Base-by-base conservation (phyloP, 352 stramenopile genomes). In the Elongisporangium prolatum region DNA sequence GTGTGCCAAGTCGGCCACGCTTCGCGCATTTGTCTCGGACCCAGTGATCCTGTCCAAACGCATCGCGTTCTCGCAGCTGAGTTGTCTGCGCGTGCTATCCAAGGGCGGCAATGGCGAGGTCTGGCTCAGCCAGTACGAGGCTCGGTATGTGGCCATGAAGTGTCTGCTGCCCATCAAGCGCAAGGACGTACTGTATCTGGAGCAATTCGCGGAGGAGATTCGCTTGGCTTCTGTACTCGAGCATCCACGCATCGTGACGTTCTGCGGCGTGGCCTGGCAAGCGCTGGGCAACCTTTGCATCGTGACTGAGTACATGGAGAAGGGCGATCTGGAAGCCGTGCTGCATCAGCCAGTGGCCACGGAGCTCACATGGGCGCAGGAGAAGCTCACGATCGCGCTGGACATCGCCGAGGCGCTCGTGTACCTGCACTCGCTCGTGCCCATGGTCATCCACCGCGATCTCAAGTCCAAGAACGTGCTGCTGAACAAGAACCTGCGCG, bases 201-300 rank as follows among this genome's bases (percentile, higher is more conserved):
- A 93, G 64, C 75, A 81, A 54, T 96, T 96, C 53, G 72, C 75
- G 0, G 83, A 93, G 57, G 87, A 96, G 65, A 88, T 96, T 38
- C 72, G 85, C 4, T 77, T 96, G 56, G 80, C 88, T 1, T 88
- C 83, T 0, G 63, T 86, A 34, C 68, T 95, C 40, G 70, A 91
- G 25, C 85, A 96, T 56, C 83, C 87, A 16, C 71, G 82, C 10
- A 96, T 96, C 55, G 84, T 96, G 13, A 67, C 72, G 3, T 94
- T 96, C 62, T 83, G 81, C 25, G 87, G 87, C 11, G 77, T 92
- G 17, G 84, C 80, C 11, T 94, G 84, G 84, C 77, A 92, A 61
- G 89, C 77, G 44, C 65, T 92, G 22, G 48, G 80, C 38, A 84
- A 94, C 48, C 49, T 94, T 20, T 91, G 78, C 56, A 82, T 79